Evolutionary conservation across 768 basidiomycete genomes (phyloP).

Genomic region (Xerocomellus amylosporus): DNA sequence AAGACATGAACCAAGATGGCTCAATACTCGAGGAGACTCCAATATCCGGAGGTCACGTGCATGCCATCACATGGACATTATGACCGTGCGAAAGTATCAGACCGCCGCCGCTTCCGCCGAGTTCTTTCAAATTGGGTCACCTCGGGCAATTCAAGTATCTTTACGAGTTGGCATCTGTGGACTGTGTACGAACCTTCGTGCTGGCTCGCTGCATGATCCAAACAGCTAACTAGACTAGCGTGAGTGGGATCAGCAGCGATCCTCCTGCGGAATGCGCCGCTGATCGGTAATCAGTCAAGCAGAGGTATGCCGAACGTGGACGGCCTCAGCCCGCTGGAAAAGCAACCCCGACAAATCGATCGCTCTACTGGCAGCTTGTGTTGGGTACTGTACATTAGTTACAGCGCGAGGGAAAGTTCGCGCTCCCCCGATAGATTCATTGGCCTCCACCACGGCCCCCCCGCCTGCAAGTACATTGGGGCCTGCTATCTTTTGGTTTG

Average conservation of each 20-base stretch:
- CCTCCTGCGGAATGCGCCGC: background rate
- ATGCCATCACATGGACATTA: conserved; percentile 3
- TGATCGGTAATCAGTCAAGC: conserved; percentile 2
- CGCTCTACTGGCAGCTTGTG: conserved; percentile 40
- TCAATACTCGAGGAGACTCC: conserved; percentile 13
- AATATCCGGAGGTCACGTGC: conserved; percentile 25
- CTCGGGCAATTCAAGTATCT: too few species aligned
- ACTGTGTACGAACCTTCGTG: too few species aligned
- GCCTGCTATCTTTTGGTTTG: too few species aligned
- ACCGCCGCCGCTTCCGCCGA: too few species aligned
- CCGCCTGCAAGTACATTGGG: too few species aligned
- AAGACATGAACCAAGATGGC: conserved; percentile 22
- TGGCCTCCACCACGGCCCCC: too few species aligned
- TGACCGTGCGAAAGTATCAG: too few species aligned
- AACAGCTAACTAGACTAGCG: background rate
- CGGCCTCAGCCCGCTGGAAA: conserved; percentile 42
- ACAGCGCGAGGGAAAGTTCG: background rate
- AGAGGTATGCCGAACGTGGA: background rate
- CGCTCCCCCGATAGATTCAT: background rate
- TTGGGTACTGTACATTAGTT: conserved; percentile 33
- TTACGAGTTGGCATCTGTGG: too few species aligned
- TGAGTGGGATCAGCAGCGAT: background rate
- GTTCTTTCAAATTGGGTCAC: too few species aligned
- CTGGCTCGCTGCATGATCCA: background rate
- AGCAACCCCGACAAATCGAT: conserved; percentile 56